These are phyloP conservation scores for Mycena chlorophos DNA, from an alignment of 768 basidiomycete species.

Conservation along the genomic window DNA sequence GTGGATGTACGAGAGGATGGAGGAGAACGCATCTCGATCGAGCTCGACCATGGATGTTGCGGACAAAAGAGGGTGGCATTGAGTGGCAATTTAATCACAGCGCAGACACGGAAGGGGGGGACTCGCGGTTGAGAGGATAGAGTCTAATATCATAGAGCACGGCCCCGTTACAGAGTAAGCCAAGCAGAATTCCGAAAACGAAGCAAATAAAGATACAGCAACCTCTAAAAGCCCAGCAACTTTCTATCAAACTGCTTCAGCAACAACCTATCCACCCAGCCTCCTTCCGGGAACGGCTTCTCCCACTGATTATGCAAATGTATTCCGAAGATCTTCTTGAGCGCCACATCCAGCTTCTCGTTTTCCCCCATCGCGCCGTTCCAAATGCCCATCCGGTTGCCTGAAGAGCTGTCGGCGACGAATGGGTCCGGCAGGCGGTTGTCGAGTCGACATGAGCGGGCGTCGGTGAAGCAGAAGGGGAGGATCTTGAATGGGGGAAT, in stretches of 20 bases:
- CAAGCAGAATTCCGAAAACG: no score
- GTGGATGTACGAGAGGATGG: conserved; percentile 1
- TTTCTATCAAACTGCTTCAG: conserved; percentile 59
- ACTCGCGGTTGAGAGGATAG: no score
- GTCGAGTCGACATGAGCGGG: conserved; percentile 86
- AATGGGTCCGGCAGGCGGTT: conserved; percentile 95
- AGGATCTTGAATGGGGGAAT: conserved; percentile 88
- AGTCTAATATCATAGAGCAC: no score
- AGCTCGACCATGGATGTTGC: conserved; percentile 1
- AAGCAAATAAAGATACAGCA: neutral
- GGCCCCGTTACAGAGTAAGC: no score
- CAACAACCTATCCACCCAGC: conserved; percentile 86
- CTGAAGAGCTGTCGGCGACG: conserved; percentile 48
- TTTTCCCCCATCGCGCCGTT: conserved; percentile 58
- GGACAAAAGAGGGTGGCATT: neutral
- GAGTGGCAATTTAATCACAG: no score
- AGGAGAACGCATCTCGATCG: conserved; percentile 9
- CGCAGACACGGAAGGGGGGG: no score
- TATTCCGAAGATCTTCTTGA: conserved; percentile 79
- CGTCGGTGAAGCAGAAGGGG: conserved; percentile 95
- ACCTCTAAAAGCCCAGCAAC: conserved; percentile 22
- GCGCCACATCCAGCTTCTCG: conserved; percentile 59
- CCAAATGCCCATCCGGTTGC: conserved; percentile 62
- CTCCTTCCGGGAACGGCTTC: conserved; percentile 75
- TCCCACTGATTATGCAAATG: conserved; percentile 98